Base-by-base conservation (phyloP, 2,329 filamentous ascomycete species). In the Zasmidium citrigriseum region DNA sequence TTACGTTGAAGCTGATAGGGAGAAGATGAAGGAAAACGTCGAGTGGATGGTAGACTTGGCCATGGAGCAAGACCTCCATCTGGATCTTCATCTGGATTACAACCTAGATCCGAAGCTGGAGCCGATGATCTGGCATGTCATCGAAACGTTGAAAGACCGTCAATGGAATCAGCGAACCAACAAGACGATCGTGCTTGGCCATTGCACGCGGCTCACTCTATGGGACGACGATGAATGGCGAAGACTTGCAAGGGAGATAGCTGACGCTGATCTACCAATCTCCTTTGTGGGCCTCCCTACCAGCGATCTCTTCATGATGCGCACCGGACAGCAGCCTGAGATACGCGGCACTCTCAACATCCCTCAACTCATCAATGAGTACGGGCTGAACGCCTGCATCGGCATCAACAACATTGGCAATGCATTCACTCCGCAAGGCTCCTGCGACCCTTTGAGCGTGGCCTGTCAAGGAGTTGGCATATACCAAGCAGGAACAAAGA, bases 81-180 rank as follows among this genome's bases (percentile, higher is more conserved):
- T 91, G 4, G 88, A 91, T 66, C 85, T 90, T 47, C 89, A 91
- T 68, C 78, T 91, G 4, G 89, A 91, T 70, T 90, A 91, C 70
- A 86, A 86, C 57, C 75, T 90, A 2, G 80, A 86, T 52, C 59
- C 73, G 1, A 64, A 68, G 1, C 78, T 73, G 47, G 77, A 81
- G 51, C 75, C 84, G 0, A 73, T 86, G 54, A 73, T 87, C 0
- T 83, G 82, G 75, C 73, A 80, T 45, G 82, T 86, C 1, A 56
- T 90, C 21, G 67, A 80, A 1, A 71, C 76, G 1, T 74, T 90
- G 12, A 77, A 79, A 57, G 70, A 74, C 12, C 70, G 76, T 23
- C 59, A 74, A 2, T 90, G 87, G 87, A 62, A 60, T 41, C 24
- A 68, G 58, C 70, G 75, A 20, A 77, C 74, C 0, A 47, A 67